These are phyloP conservation scores for Solanum chacoense DNA, from an alignment of 305 asterid species.

Conservation along the genomic window DNA sequence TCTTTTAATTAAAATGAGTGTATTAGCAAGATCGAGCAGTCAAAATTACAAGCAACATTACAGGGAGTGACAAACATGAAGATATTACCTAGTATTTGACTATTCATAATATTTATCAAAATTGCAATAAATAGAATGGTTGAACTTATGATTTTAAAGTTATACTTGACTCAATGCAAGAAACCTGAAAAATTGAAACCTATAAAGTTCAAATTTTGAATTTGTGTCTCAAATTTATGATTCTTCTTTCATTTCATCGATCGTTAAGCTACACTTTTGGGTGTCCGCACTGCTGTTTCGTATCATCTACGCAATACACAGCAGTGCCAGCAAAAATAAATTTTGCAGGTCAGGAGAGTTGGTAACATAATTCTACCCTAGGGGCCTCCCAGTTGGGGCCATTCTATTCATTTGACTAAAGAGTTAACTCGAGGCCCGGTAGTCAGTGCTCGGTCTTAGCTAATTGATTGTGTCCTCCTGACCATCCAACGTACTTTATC, in stretches of 20 bases:
- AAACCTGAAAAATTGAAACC: neutral
- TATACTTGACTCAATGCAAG: neutral
- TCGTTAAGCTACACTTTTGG: neutral
- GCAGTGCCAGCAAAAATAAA: neutral
- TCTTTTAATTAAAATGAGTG: neutral
- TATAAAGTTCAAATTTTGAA: neutral
- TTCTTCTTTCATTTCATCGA: neutral
- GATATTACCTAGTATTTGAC: neutral
- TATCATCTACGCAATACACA: neutral
- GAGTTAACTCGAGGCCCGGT: neutral
- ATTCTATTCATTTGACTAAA: neutral
- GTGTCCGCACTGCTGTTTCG: neutral
- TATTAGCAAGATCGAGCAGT: neutral
- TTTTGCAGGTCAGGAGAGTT: neutral
- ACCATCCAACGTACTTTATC: neutral
- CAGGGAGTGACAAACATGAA: neutral
- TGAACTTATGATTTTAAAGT: neutral
- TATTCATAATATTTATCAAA: neutral
- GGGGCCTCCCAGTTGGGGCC: neutral
- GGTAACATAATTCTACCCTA: neutral
- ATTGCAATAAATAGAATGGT: fast-evolving
- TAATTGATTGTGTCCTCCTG: neutral
- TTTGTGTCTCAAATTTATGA: fast-evolving
- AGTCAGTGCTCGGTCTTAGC: neutral
- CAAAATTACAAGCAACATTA: neutral